Conservation (phyloP, 768 basidiomycete species). For the Plicaturopsis crispa region DNA sequence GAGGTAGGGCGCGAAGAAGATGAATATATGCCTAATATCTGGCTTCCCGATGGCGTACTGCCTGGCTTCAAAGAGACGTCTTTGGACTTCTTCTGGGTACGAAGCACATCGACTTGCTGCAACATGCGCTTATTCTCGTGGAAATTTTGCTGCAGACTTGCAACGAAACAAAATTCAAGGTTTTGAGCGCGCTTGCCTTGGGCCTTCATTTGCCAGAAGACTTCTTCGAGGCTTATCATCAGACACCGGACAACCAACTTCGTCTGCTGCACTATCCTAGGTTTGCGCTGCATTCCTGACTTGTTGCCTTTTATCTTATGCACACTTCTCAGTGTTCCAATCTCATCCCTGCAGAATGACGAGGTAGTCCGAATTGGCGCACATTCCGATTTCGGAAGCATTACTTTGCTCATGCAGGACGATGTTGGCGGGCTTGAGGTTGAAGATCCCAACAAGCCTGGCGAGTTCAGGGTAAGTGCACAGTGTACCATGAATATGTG, state of each 20-base stretch:
- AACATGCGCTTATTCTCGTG: not conserved
- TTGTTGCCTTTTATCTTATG: not conserved
- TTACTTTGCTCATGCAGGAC: constrained; percentile 58
- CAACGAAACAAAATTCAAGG: constrained; percentile 30
- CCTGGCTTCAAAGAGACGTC: constrained; percentile 48
- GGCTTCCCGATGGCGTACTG: constrained; percentile 43
- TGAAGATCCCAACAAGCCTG: constrained; percentile 42
- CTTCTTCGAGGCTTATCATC: constrained; percentile 36
- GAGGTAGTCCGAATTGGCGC: constrained; percentile 36
- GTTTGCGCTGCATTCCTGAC: constrained; percentile 8
- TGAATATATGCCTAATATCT: constrained; percentile 43
- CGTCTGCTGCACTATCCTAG: constrained; percentile 52
- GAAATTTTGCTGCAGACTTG: constrained; percentile 23
- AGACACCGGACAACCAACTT: constrained; percentile 41
- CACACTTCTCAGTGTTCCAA: constrained; percentile 19
- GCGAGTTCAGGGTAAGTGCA: constrained; percentile 27
- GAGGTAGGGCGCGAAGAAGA: constrained; percentile 46
- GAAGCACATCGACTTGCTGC: constrained; percentile 17
- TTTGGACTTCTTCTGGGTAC: constrained; percentile 42
- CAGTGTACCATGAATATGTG: not conserved
- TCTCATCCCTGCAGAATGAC: constrained; percentile 23
- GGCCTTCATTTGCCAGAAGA: constrained; percentile 35
- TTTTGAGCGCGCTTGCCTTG: constrained; percentile 42
- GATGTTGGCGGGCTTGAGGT: constrained; percentile 55
- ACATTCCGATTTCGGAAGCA: constrained; percentile 47